Evolutionary conservation across 768 basidiomycete genomes (phyloP), one percentile per base, ranked within the genome.

Genomic region (Cyclocybe aegerita): DNA sequence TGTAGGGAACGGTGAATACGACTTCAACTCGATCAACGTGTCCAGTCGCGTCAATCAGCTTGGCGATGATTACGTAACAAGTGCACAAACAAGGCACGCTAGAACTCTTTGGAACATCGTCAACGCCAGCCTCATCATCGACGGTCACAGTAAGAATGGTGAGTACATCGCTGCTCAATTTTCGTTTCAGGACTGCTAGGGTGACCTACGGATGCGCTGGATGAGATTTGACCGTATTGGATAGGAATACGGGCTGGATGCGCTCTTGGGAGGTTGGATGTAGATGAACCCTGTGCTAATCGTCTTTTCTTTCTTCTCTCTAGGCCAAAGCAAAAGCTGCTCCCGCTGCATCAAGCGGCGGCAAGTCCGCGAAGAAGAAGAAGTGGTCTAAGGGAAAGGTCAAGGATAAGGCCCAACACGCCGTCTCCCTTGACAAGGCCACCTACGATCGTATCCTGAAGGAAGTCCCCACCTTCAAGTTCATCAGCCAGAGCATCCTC

Each of bases 361-460:
- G 90, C 68, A 93, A 93, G 72, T 75, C 88, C 66, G 92, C 90
- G 56, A 98, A 98, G 84, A 98, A 98, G 85, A 98, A 98, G 92
- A 98, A 98, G 84, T 98, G 95, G 95, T 97, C 93, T 63, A 98
- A 98, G 83, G 97, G 97, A 70, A 98, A 98, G 79, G 97, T 99
- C 73, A 99, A 99, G 88, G 97, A 99, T 79, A 99, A 98, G 87
- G 93, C 96, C 65, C 86, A 91, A 68, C 95, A 98, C 83, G 82
- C 92, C 63, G 94, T 98, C 72, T 78, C 86, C 60, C 86, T 96
- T 65, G 96, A 98, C 81, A 96, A 98, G 80, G 60, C 85, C 48
- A 90, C 88, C 61, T 96, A 73, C 74, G 92, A 94, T 77, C 90
- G 91, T 65, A 93, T 97, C 79, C 70, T 96, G 66, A 98, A 98